These are phyloP conservation scores for Linnemannia exigua DNA, from an alignment of 192 early-diverging fungal species.

Conservation along the genomic window DNA sequence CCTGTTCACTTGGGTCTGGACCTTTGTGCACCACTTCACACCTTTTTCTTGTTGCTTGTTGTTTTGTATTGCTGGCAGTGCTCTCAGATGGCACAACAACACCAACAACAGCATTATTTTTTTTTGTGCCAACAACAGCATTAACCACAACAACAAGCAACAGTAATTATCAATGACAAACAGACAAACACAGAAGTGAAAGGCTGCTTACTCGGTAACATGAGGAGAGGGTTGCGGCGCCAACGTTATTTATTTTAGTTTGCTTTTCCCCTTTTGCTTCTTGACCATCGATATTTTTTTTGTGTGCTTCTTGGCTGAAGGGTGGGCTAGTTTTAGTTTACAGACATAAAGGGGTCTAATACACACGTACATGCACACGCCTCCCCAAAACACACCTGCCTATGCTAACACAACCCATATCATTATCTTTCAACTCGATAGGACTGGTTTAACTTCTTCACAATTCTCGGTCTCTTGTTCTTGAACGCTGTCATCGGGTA, in stretches of 20 bases:
- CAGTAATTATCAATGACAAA: no score
- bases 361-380: not conserved
- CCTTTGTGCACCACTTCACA: not conserved
- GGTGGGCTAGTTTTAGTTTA: not conserved
- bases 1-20: conserved; percentile 1
- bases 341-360: not conserved
- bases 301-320: not conserved
- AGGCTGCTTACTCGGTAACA: not conserved
- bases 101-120: not conserved
- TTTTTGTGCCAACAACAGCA: not conserved
- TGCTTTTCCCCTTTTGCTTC: not conserved
- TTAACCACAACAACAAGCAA: not conserved
- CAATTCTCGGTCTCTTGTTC: conserved; percentile 70
- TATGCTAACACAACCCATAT: conserved; percentile 4
- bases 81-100: not conserved
- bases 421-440: conserved; percentile 67
- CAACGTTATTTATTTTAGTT: not conserved
- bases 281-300: not conserved
- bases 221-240: not conserved
- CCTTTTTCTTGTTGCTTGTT: not conserved
- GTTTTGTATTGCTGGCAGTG: not conserved
- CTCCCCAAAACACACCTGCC: not conserved
- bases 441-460: conserved; percentile 72
- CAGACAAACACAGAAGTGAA: not conserved
- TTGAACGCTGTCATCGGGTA: conserved; percentile 82